Evolutionary conservation across 2,329 filamentous ascomycete species (phyloP), one percentile per base, ranked within the genome.

Genomic region (Fusarium nygamai): DNA sequence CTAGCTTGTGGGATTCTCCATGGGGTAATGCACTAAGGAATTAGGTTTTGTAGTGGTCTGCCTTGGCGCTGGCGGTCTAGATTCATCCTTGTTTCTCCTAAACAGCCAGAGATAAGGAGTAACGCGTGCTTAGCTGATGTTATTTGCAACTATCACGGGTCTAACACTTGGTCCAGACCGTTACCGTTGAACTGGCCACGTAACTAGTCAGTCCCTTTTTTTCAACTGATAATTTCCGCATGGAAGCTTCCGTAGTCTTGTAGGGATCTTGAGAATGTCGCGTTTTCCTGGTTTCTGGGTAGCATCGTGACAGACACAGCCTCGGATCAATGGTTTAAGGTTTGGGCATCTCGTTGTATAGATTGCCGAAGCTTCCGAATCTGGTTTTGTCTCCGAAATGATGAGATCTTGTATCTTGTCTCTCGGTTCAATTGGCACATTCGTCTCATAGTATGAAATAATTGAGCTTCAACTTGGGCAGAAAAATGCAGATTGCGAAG

Each of bases 401-500:
- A 22, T 17, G 33, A 24, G 14, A 29, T 39, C 14, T 29, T 27
- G 8, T 5, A 27, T 39, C 34, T 22, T 3, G 3, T 8, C 0
- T 16, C 17, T 8, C 4, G 9, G 13, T 34, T 0, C 12, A 27
- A 27, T 27, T 14, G 17, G 5, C 24, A 2, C 8, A 10, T 27
- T 27, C 5, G 4, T 46, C 17, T 46, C 5, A 6, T 19, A 11
- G 24, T 12, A 2, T 12, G 41, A 24, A 11, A 24, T 0, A 13
- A 6, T 24, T n/a, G 6, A 8, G 16, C 6, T 44, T 44, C 9
- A 8, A 3, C 43, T 19, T 3, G 10, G 0, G 10, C 6, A 27
- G n/a, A 27, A 3, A 4, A 1, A 4, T 0, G 10, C 14, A 24
- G 4, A 6, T 10, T 4, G 19, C 24, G 13, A 3, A 6, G 12